phyloP scores from a whole-genome alignment of 306 rosid genomes.

The Sophora flavescens region DNA sequence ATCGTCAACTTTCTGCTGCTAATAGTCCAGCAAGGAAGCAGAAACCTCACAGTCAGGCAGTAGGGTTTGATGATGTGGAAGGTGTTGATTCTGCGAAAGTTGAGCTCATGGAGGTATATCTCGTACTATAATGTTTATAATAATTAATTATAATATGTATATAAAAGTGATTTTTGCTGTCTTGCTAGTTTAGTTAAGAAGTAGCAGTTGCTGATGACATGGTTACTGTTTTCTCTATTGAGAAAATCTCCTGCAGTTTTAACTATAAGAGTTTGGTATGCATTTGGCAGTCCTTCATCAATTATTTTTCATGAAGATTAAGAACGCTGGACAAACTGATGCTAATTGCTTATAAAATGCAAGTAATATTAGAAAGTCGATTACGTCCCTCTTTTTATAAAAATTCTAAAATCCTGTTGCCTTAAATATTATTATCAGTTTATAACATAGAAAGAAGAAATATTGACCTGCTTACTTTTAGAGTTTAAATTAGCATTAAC shows the following conservation, averaged over 20 bases:
- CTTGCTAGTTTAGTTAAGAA: slow-evolving; percentile 28
- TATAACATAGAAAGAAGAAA: slow-evolving; percentile 23
- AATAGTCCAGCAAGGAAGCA: slow-evolving; percentile 90
- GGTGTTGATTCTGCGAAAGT: slow-evolving; percentile 94
- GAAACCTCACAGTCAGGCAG: slow-evolving; percentile 63
- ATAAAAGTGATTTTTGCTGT: slow-evolving; percentile 24
- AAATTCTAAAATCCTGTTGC: neutral
- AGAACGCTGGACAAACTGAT: slow-evolving; percentile 4
- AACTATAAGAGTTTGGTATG: neutral
- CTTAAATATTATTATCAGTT: neutral
- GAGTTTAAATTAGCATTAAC: too few species aligned
- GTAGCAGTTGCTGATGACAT: neutral
- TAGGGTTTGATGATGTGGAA: slow-evolving; percentile 95
- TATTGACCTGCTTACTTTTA: too few species aligned
- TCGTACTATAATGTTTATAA: slow-evolving; percentile 13
- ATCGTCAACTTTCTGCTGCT: slow-evolving; percentile 92
- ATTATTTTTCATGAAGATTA: slow-evolving; percentile 11
- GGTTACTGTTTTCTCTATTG: neutral
- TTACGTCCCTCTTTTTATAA: neutral
- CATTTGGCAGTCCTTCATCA: neutral
- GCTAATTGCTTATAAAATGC: neutral
- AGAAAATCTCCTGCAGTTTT: neutral
- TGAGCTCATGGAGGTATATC: slow-evolving; percentile 93
- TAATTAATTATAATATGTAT: slow-evolving; percentile 25
- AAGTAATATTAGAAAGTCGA: slow-evolving; percentile 4